Base-by-base conservation (phyloP, 805 yeast genomes). In the Clavispora vitiphila region DNA sequence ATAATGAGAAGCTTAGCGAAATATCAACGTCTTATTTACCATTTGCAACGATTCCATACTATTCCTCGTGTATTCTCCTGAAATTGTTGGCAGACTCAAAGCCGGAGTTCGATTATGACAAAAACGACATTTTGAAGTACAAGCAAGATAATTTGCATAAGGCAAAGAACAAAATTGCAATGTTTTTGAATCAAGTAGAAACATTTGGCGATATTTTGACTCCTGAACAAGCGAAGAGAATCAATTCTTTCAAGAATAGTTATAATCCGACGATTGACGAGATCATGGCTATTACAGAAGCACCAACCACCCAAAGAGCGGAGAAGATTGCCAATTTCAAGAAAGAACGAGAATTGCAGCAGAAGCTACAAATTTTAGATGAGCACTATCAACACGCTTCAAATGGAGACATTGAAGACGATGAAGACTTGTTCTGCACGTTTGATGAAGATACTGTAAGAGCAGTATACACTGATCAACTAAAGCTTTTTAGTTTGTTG, bases 241-340 rank as follows among this genome's bases (percentile, higher is more conserved):
- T 77, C 4, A 72, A 74, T 11, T 49, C 57, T 0, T 69, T 77
- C 47, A 62, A 66, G 38, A 59, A 61, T 4, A 56, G 64, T 1
- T 67, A 62, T 38, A 58, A 58, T 30, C 82, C 81, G 2, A 57
- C 68, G 3, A 50, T 69, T 25, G 63, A 63, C 40, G 72, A 77
- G 56, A 41, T 60, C 18, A 34, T 48, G 5, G 35, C 43, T 1
- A 41, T 43, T 4, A 29, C 34, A 14, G 47, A 47, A 19, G 69
- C 71, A 38, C 70, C 84, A 0, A 67, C 72, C 0, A 53, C 58
- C 9, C 67, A 74, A 51, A 72, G 97, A 51, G 80, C 81, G 18
- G 82, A 78, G 37, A 90, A 88, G 58, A 87, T 89, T 43, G 82
- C 76, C 14, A 76, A 77, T 50, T 84, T 70, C 60, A 82, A 77